Evolutionary conservation across 108 stramenopile genomes (phyloP).

Genomic region (Epithemia pelagica): DNA sequence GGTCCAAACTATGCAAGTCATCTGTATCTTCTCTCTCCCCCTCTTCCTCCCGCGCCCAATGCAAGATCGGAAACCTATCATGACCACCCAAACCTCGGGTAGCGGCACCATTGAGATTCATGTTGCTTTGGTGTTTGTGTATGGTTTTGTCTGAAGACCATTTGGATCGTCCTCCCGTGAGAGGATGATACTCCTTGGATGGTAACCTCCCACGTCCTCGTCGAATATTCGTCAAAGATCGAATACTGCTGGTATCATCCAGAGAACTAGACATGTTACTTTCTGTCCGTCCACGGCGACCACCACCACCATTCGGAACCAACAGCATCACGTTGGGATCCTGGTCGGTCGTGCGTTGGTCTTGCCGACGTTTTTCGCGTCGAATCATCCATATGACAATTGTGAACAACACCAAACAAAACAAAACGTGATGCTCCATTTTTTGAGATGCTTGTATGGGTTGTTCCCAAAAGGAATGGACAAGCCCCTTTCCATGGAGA

Average conservation of each 20-base stretch:
- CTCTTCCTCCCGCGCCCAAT: not conserved
- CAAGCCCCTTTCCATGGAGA: not conserved
- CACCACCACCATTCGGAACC: no score
- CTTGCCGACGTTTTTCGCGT: not conserved
- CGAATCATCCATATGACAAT: not conserved
- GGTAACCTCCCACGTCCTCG: not conserved
- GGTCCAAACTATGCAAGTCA: not conserved
- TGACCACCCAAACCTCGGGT: no score
- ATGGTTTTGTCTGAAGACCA: not conserved
- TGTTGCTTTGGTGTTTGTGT: not conserved
- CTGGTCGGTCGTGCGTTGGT: not conserved
- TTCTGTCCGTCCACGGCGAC: not conserved
- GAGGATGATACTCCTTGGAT: not conserved
- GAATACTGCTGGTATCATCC: not conserved
- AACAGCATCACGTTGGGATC: not conserved
- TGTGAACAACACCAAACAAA: not conserved
- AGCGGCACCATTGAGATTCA: no score
- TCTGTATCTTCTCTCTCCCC: slow-evolving; percentile 1
- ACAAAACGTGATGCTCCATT: not conserved
- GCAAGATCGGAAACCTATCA: not conserved
- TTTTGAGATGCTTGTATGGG: not conserved
- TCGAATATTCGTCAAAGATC: not conserved
- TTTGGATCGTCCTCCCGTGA: no score
- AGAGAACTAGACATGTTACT: not conserved
- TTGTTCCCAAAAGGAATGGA: not conserved